A percentile compares a stretch with the other conserved stretches of the same genome.
These are phyloP conservation scores for Phytophthora tubulina DNA, from an alignment of 352 stramenopile genomes.

Conservation along the genomic window DNA sequence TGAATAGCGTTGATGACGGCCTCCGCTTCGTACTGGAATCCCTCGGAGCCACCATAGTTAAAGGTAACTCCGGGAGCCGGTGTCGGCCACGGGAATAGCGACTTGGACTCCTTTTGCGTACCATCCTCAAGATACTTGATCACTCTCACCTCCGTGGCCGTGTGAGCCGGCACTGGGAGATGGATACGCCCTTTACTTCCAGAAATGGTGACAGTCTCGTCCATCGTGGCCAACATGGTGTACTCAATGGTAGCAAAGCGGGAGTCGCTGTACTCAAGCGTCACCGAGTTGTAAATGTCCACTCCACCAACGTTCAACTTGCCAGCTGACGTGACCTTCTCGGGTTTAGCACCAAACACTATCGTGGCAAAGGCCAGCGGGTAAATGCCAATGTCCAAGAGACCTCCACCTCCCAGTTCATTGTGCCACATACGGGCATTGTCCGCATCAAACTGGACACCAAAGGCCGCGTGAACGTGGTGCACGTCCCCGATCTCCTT, in stretches of 20 bases:
- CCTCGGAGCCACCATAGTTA: constrained; percentile 36
- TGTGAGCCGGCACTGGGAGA: constrained; percentile 69
- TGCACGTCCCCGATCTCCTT: constrained; percentile 75
- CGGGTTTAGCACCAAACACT: constrained; percentile 59
- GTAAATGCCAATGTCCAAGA: constrained; percentile 86
- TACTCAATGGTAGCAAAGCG: constrained; percentile 78
- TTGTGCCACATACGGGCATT: constrained; percentile 72
- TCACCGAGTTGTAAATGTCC: constrained; percentile 71
- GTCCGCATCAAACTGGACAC: constrained; percentile 56
- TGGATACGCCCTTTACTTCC: constrained; percentile 77
- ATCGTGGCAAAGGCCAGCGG: constrained; percentile 75
- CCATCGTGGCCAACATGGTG: constrained; percentile 65
- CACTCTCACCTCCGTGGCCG: constrained; percentile 59
- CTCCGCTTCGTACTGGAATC: constrained; percentile 86
- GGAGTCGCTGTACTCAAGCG: constrained; percentile 62
- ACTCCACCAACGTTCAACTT: constrained; percentile 48
- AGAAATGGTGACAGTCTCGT: constrained; percentile 79
- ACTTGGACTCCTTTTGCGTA: constrained; percentile 40
- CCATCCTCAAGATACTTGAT: constrained; percentile 45
- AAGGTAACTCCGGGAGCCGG: constrained; percentile 22
- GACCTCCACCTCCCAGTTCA: constrained; percentile 73
- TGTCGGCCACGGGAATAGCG: constrained; percentile 57
- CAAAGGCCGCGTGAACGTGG: constrained; percentile 79
- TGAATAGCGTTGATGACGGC: constrained; percentile 72
- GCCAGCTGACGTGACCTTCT: constrained; percentile 48